Conservation (phyloP, 345 rosid genomes). For the Populus nigra region DNA sequence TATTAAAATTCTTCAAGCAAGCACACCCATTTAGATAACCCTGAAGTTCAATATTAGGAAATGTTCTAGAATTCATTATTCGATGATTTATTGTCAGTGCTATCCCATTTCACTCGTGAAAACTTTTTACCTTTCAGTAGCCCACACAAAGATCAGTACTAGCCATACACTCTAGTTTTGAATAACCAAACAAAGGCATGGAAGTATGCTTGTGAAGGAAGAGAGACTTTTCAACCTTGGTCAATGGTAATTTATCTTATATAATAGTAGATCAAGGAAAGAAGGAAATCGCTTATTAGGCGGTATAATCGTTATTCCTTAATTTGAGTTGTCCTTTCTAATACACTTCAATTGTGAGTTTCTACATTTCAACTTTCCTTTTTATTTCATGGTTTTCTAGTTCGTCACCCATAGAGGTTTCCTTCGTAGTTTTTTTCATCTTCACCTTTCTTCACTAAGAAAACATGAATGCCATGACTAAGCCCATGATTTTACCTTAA, state of each 20-base stretch:
- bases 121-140: not conserved
- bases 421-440: not conserved
- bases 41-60: not conserved
- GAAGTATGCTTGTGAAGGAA: not conserved
- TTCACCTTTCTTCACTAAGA: not conserved
- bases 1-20: not conserved
- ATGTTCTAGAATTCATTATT: not conserved
- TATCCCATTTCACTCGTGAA: not conserved
- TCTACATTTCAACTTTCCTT: not conserved
- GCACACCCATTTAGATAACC: not conserved
- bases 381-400: not conserved
- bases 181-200: not conserved
- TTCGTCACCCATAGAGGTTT: not conserved
- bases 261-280: not conserved
- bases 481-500: not conserved
- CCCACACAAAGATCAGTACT: not conserved
- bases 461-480: not conserved
- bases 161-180: not conserved
- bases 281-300: not conserved
- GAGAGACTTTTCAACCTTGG: not conserved
- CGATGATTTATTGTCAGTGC: not conserved
- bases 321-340: not conserved
- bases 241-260: not conserved
- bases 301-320: no score
- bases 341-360: not conserved